These are phyloP conservation scores for Paracoccidioides brasiliensis DNA, from an alignment of 2,329 filamentous ascomycete genomes.

Conservation along the genomic window DNA sequence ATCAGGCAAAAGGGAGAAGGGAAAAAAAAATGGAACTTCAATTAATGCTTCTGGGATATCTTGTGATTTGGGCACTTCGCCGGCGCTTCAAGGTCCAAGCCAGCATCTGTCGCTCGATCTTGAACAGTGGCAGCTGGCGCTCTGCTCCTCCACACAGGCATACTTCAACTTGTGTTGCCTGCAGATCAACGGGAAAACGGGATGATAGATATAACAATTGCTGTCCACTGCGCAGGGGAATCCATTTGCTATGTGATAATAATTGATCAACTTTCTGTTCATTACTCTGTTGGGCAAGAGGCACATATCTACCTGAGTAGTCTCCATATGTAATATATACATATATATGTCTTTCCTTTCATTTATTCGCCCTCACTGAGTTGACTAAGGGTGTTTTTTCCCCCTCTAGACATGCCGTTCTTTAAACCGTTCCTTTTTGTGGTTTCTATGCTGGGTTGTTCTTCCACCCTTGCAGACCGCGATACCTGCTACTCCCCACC, in stretches of 20 bases:
- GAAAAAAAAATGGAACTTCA: background rate
- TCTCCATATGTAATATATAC: no score
- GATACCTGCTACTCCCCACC: background rate
- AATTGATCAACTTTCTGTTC: background rate
- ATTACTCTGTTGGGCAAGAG: background rate
- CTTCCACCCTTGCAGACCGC: background rate
- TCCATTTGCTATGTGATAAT: background rate
- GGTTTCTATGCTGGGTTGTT: background rate
- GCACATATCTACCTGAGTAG: background rate
- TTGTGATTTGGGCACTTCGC: background rate
- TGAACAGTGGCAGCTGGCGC: no score
- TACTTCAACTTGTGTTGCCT: no score
- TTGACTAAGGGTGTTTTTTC: background rate
- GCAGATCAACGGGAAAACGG: background rate
- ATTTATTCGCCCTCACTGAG: slow-evolving; percentile 8
- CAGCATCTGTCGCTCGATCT: background rate
- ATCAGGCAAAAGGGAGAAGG: background rate
- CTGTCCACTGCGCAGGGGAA: no score
- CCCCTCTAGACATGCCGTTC: background rate
- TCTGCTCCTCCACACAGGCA: no score
- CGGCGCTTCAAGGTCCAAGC: background rate
- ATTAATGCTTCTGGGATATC: background rate
- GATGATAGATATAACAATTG: no score
- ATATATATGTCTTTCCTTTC: slow-evolving; percentile 3
- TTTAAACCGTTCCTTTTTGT: background rate